Conservation (phyloP, 306 rosid genomes). For the Lotus japonicus region DNA sequence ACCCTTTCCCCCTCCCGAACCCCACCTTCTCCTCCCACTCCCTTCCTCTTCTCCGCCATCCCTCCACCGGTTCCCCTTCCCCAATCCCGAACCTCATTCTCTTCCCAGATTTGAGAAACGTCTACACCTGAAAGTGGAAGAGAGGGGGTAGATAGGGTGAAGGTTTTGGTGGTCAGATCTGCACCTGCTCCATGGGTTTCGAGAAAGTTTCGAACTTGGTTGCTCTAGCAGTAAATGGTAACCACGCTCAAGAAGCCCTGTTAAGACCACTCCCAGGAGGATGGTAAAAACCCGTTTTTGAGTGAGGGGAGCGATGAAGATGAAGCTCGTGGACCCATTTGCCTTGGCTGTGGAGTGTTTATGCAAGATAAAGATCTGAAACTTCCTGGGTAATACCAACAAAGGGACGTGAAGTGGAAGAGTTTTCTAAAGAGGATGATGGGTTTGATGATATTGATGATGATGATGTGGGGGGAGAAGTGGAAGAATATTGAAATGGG, state of each 20-base stretch:
- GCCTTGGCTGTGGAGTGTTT: conserved; percentile 93
- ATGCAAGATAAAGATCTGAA: conserved; percentile 75
- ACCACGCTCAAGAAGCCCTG: conserved; percentile 25
- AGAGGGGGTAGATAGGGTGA: no score
- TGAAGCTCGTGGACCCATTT: conserved; percentile 60
- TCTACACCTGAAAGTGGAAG: no score
- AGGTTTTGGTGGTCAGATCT: no score
- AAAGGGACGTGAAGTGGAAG: conserved; percentile 35
- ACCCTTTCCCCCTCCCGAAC: no score
- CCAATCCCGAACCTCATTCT: no score
- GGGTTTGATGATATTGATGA: no score
- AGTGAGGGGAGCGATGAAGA: conserved; percentile 95
- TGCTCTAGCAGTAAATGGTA: conserved; percentile 38
- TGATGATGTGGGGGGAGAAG: conserved; percentile 3
- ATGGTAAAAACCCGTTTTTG: conserved; percentile 41
- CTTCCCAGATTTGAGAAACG: no score
- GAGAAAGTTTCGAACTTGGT: conserved; percentile 21
- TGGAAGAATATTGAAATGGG: background rate
- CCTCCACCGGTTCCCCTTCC: no score
- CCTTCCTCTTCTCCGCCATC: no score
- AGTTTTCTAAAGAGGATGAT: conserved; percentile 29
- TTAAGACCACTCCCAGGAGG: conserved; percentile 27
- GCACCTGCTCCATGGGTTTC: no score
- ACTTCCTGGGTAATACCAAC: conserved; percentile 64
- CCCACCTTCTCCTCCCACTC: no score